These are phyloP conservation scores for Backusella morwellensis DNA, from an alignment of 192 early-diverging fungal genomes.

Conservation along the genomic window DNA sequence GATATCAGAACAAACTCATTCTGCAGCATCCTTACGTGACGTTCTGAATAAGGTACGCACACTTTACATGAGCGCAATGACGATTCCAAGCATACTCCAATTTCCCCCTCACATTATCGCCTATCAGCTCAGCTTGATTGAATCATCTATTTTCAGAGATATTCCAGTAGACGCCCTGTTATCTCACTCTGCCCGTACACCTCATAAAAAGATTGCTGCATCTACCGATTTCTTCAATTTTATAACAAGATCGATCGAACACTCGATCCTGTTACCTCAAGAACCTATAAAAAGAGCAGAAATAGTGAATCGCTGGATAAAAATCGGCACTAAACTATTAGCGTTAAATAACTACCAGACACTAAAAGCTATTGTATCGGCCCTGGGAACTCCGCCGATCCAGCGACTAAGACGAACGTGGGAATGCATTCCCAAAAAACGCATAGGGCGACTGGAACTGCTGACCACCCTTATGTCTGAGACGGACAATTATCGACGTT, in stretches of 20 bases:
- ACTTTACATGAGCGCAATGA: constrained; percentile 49
- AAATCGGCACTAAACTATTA: constrained; percentile 56
- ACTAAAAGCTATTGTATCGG: constrained; percentile 66
- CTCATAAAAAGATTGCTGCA: constrained; percentile 57
- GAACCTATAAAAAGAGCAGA: constrained; percentile 57
- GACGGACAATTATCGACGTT: constrained; percentile 68
- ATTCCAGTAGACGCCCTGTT: constrained; percentile 60
- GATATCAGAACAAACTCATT: not conserved
- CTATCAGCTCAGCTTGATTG: constrained; percentile 68
- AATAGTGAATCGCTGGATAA: constrained; percentile 68
- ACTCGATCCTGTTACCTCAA: constrained; percentile 60
- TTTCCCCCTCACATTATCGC: constrained; percentile 63
- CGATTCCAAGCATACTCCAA: constrained; percentile 50
- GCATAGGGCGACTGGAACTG: constrained; percentile 50
- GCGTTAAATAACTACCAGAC: constrained; percentile 68
- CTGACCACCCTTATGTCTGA: constrained; percentile 63
- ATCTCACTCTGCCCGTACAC: constrained; percentile 58
- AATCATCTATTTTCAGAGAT: constrained; percentile 64
- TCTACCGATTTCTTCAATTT: constrained; percentile 83
- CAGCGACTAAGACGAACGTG: constrained; percentile 70
- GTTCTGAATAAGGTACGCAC: constrained; percentile 52
- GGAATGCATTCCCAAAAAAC: constrained; percentile 66
- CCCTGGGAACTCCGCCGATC: constrained; percentile 68
- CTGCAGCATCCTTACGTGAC: constrained; percentile 31
- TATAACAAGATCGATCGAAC: constrained; percentile 70